Evolutionary conservation across 192 early-diverging fungal species (phyloP).

Genomic region (Coemansia sp.): DNA sequence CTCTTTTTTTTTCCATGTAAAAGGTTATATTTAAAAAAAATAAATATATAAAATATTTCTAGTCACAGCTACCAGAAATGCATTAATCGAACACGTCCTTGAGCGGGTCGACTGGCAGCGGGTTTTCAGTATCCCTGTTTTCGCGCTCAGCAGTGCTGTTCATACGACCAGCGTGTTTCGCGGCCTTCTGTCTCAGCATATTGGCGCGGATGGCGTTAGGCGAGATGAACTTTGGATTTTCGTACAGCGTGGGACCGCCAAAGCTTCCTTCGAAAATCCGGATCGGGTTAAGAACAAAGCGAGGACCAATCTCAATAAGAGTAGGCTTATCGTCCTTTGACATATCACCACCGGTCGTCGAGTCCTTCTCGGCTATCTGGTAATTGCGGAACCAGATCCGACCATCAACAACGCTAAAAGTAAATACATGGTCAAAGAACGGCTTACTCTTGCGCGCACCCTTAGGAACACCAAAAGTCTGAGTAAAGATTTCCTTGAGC

Average conservation of each 20-base stretch:
- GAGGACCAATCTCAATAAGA: constrained; percentile 93
- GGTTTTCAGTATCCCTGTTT: constrained; percentile 27
- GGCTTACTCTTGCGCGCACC: constrained; percentile 90
- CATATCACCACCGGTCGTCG: constrained; percentile 59
- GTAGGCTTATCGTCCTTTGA: constrained; percentile 68
- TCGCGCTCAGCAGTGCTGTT: constrained; percentile 27
- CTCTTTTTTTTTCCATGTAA: constrained; percentile 8
- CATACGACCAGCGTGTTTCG: constrained; percentile 38
- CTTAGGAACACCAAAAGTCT: constrained; percentile 87
- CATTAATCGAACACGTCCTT: constrained; percentile 46
- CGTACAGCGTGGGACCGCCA: constrained; percentile 87
- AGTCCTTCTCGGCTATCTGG: constrained; percentile 77
- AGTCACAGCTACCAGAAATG: neutral
- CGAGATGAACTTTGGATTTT: constrained; percentile 84
- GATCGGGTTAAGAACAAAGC: constrained; percentile 92
- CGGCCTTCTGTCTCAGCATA: constrained; percentile 24
- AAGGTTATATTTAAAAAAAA: neutral
- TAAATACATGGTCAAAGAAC: constrained; percentile 93
- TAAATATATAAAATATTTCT: neutral
- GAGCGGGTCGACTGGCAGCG: constrained; percentile 49
- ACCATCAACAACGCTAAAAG: constrained; percentile 83
- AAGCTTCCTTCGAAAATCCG: constrained; percentile 95
- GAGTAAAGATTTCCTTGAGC: constrained; percentile 92
- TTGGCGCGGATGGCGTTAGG: constrained; percentile 59
- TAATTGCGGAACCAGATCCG: constrained; percentile 97